Evolutionary conservation across 202 grass and related monocot genomes (phyloP).

Genomic region (Brachypodium distachyon): DNA sequence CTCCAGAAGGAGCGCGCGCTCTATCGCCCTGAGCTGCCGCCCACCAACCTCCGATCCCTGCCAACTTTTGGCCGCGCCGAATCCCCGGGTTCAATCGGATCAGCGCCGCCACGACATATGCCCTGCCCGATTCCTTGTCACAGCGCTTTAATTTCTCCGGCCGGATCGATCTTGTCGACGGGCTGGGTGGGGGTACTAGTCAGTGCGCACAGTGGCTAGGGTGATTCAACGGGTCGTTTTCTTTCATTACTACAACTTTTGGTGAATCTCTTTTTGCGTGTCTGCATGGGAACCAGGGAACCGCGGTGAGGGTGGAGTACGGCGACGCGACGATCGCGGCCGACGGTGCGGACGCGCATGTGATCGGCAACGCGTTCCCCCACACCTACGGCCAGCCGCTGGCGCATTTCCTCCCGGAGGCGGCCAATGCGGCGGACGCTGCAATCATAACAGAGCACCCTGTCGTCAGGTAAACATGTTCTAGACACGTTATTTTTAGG

Average conservation of each 20-base stretch:
- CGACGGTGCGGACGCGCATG: constrained; percentile 43
- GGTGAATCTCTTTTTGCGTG: not conserved
- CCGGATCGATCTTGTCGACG: not conserved
- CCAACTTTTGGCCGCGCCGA: not conserved
- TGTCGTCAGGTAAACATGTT: constrained; percentile 32
- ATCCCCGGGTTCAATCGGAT: not conserved
- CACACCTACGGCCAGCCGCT: constrained; percentile 65
- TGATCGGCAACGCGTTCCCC: constrained; percentile 49
- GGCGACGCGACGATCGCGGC: constrained; percentile 48
- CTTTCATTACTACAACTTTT: not conserved
- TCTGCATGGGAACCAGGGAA: constrained; percentile 29
- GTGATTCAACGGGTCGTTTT: not conserved
- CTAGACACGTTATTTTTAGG: not conserved
- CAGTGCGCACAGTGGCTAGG: no score
- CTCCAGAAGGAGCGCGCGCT: constrained; percentile 47
- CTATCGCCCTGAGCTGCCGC: constrained; percentile 49
- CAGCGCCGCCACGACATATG: not conserved
- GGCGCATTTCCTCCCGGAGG: constrained; percentile 54
- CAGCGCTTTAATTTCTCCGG: no score
- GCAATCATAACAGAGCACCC: constrained; percentile 48
- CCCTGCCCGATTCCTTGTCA: not conserved
- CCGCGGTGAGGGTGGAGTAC: constrained; percentile 54
- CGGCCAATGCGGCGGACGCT: constrained; percentile 36
- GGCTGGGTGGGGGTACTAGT: not conserved
- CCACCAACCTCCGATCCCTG: not conserved